phyloP scores from a whole-genome alignment of 2,329 filamentous ascomycete species.

The Aspergillus transmontanensis region DNA sequence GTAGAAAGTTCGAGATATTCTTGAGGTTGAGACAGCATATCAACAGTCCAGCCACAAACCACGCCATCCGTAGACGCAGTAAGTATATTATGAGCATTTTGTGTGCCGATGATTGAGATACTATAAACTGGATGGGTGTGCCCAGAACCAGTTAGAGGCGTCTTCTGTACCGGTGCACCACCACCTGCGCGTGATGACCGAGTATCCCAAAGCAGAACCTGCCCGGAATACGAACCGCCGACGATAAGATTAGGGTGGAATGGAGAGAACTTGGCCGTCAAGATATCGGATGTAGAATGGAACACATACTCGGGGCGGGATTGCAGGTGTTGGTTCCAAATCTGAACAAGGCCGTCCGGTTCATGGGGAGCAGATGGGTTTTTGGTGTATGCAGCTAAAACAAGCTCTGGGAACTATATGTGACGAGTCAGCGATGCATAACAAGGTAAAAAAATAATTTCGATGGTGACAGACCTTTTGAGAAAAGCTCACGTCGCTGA shows the following conservation, averaged over 20 bases:
- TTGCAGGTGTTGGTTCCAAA: constrained; percentile 96
- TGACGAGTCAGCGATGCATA: not conserved
- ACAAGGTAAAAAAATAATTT: not conserved
- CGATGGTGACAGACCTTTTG: constrained; percentile 64
- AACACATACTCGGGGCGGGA: constrained; percentile 95
- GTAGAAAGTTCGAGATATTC: constrained; percentile 87
- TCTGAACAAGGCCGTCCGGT: constrained; percentile 87
- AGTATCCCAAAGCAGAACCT: constrained; percentile 96
- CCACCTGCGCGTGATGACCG: constrained; percentile 74
- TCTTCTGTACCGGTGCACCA: constrained; percentile 83
- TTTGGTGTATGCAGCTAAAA: constrained; percentile 95
- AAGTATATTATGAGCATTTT: constrained; percentile 98
- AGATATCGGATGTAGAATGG: constrained; percentile 91
- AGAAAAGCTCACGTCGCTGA: constrained; percentile 93
- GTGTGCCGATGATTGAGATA: constrained; percentile 92
- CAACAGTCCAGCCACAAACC: constrained; percentile 95
- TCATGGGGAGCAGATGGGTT: constrained; percentile 94
- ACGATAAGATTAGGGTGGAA: constrained; percentile 97
- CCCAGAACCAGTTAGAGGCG: constrained; percentile 88
- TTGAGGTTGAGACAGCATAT: constrained; percentile 96
- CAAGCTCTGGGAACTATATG: constrained; percentile 75
- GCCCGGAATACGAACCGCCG: constrained; percentile 93
- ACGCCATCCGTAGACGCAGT: constrained; percentile 96
- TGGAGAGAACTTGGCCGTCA: constrained; percentile 96
- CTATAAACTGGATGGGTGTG: constrained; percentile 97